Evolutionary conservation across 2,329 filamentous ascomycete genomes (phyloP).

Genomic region (Cytospora chrysosperma): DNA sequence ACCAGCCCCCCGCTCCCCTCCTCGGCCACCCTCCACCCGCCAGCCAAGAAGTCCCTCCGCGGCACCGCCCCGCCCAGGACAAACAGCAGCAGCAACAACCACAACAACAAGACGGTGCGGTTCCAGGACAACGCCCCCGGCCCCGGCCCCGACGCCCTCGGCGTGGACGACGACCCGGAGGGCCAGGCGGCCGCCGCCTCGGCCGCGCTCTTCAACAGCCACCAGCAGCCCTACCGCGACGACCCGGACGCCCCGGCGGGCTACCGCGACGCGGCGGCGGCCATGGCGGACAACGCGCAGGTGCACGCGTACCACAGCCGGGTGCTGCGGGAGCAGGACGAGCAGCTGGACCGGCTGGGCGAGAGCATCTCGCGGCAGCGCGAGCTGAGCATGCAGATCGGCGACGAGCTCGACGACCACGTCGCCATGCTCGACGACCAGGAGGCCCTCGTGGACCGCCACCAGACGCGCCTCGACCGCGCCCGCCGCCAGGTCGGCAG

Average conservation of each 20-base stretch:
- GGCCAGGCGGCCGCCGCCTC: conserved; percentile 57
- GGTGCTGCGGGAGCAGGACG: conserved; percentile 85
- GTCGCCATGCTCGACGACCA: conserved; percentile 87
- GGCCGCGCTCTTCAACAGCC: conserved; percentile 50
- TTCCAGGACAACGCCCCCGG: conserved; percentile 68
- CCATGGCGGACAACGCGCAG: conserved; percentile 71
- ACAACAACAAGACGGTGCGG: conserved; percentile 80
- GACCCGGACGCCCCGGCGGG: conserved; percentile 58
- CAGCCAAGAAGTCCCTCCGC: conserved; percentile 30
- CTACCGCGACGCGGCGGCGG: conserved; percentile 58
- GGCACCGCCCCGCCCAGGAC: conserved; percentile 31
- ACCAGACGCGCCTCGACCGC: conserved; percentile 71
- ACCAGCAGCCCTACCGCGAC: conserved; percentile 61
- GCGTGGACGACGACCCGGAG: conserved; percentile 41
- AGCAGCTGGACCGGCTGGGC: conserved; percentile 86
- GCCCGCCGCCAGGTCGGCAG: conserved; percentile 70
- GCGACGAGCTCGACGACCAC: conserved; percentile 90
- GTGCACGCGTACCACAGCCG: conserved; percentile 81
- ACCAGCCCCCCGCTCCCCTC: conserved; percentile 42
- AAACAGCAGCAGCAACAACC: conserved; percentile 15
- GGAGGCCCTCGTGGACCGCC: conserved; percentile 78
- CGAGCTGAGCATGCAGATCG: conserved; percentile 92
- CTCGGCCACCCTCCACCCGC: conserved; percentile 27
- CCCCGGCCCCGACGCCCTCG: conserved; percentile 52
- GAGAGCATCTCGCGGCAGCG: conserved; percentile 84